Evolutionary conservation across 495 filamentous ascomycete genomes (phyloP).

Genomic region (Daldinia caldariorum): DNA sequence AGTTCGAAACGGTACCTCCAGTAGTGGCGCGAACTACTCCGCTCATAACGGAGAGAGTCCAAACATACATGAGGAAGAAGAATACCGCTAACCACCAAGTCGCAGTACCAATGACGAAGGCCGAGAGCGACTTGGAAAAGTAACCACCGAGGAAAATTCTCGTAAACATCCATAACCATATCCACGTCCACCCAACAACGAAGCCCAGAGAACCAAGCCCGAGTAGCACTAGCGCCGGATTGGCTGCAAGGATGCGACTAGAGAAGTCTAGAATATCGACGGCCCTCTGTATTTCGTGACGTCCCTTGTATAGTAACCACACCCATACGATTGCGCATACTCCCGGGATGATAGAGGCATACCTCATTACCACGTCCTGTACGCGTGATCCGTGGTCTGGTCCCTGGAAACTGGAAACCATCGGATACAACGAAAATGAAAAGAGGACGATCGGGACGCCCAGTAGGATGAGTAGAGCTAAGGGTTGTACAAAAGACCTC

Average conservation of each 20-base stretch:
- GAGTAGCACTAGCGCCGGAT: conserved; percentile 82
- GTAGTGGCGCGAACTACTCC: conserved; percentile 91
- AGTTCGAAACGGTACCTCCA: conserved; percentile 94
- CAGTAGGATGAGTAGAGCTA: conserved; percentile 81
- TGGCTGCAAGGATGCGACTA: conserved; percentile 83
- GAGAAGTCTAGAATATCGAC: conserved; percentile 91
- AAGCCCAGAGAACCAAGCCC: conserved; percentile 79
- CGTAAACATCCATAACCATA: conserved; percentile 97
- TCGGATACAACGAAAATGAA: conserved; percentile 89
- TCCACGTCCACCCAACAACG: conserved; percentile 90
- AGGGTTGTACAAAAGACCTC: conserved; percentile 80
- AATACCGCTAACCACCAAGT: conserved; percentile 92
- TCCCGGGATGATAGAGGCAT: conserved; percentile 79
- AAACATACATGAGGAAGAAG: conserved; percentile 93
- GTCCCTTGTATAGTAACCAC: conserved; percentile 79
- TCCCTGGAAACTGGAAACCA: conserved; percentile 88
- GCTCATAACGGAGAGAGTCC: conserved; percentile 86
- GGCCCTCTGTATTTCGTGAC: conserved; percentile 80
- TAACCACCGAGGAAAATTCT: conserved; percentile 90
- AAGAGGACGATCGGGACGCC: conserved; percentile 86
- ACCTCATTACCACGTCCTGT: conserved; percentile 92
- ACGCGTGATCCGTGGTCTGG: conserved; percentile 71
- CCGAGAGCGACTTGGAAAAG: conserved; percentile 64
- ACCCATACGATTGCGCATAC: conserved; percentile 80
- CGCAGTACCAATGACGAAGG: conserved; percentile 81